These are phyloP conservation scores for Neoboletus magnificus DNA, from an alignment of 768 basidiomycete species.

Conservation along the genomic window DNA sequence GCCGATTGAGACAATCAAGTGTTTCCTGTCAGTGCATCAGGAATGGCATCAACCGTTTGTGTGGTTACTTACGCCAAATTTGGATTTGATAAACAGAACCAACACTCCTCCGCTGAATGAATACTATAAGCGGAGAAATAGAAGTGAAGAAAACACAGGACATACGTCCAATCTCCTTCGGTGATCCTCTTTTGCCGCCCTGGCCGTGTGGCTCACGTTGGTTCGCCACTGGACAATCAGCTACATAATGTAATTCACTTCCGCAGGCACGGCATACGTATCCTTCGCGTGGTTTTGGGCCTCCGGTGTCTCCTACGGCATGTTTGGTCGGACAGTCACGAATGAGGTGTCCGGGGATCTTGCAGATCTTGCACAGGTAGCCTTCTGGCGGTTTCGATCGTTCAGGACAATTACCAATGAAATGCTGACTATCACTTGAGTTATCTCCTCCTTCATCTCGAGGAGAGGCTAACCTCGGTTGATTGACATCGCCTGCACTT, in stretches of 20 bases:
- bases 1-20: conserved; percentile 93
- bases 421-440: conserved; percentile 49
- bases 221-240: conserved; percentile 79
- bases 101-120: conserved; percentile 81
- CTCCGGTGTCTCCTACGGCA: conserved; percentile 78
- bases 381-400: conserved; percentile 73
- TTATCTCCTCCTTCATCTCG: background rate
- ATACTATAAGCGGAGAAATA: background rate
- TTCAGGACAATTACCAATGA: conserved; percentile 73
- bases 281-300: conserved; percentile 75
- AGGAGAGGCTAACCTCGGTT: conserved; percentile 49
- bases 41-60: background rate
- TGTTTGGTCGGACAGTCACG: conserved; percentile 85
- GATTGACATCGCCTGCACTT: conserved; percentile 77
- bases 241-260: conserved; percentile 78
- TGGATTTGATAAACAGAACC: conserved; percentile 98
- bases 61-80: conserved; percentile 64
- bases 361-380: conserved; percentile 86
- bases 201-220: conserved; percentile 37
- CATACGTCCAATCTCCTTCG: conserved; percentile 80
- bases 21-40: conserved; percentile 57
- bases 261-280: conserved; percentile 93
- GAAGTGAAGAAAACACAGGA: conserved; percentile 8
- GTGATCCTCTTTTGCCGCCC: conserved; percentile 45
- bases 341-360: conserved; percentile 81